Percentiles rank a stretch among this genome's conserved stretches.
phyloP scores from a whole-genome alignment of 768 basidiomycete species.

The Lentinula sp. region DNA sequence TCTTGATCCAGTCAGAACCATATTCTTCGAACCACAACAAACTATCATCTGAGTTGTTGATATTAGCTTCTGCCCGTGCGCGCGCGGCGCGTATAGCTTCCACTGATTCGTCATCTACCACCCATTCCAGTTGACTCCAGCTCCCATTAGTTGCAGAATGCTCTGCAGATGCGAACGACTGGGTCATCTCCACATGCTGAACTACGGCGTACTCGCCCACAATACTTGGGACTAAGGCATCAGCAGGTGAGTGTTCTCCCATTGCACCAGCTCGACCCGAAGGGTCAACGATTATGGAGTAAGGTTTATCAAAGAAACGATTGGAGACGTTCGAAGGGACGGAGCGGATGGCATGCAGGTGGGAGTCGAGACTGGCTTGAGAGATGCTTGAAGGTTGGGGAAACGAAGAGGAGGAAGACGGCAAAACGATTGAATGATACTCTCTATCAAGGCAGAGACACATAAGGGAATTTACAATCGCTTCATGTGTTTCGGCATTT shows the following conservation, averaged over 20 bases:
- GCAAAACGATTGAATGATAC: slow-evolving; percentile 32
- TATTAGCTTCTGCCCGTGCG: slow-evolving; percentile 47
- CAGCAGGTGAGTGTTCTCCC: slow-evolving; percentile 89
- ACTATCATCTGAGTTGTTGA: slow-evolving; percentile 77
- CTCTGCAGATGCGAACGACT: slow-evolving; percentile 22
- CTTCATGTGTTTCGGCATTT: slow-evolving; percentile 56
- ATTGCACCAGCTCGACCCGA: slow-evolving; percentile 80
- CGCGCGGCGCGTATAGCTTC: slow-evolving; percentile 56
- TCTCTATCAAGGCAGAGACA: slow-evolving; percentile 77
- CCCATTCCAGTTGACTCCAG: slow-evolving; percentile 73
- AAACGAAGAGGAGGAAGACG: slow-evolving; percentile 20
- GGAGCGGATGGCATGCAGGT: slow-evolving; percentile 68
- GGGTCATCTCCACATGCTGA: slow-evolving; percentile 51
- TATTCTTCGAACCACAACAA: slow-evolving; percentile 79
- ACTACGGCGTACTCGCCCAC: slow-evolving; percentile 78
- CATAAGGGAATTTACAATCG: slow-evolving; percentile 72
- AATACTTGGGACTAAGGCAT: slow-evolving; percentile 86
- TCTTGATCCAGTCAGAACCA: slow-evolving; percentile 85
- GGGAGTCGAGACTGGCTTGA: slow-evolving; percentile 51
- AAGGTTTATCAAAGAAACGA: slow-evolving; percentile 87
- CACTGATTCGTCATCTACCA: slow-evolving; percentile 52
- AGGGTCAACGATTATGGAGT: slow-evolving; percentile 78
- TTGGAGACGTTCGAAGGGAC: slow-evolving; percentile 60
- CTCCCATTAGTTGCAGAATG: slow-evolving; percentile 10
- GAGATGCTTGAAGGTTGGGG: slow-evolving; percentile 24